Evolutionary conservation across 306 rosid genomes (phyloP).

Genomic region (Acacia acuminata): DNA sequence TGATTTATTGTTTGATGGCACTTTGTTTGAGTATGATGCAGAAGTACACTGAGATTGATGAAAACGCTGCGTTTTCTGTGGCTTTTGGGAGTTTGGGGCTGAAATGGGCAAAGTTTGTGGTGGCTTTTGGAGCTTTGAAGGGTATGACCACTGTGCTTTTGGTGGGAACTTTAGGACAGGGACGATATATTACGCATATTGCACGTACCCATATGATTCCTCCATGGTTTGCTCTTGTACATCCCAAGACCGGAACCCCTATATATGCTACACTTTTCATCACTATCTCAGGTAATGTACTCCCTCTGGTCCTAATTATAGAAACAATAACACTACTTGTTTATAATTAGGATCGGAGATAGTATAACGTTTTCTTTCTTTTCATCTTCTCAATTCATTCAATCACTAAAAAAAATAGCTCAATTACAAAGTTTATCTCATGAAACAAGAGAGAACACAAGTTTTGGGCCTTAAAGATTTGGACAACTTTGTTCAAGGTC

Average conservation of each 20-base stretch:
- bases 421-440: neutral
- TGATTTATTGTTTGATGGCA: slow-evolving; percentile 74
- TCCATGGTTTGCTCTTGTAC: slow-evolving; percentile 83
- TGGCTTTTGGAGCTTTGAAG: slow-evolving; percentile 71
- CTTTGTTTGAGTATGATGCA: slow-evolving; percentile 75
- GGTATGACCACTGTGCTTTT: slow-evolving; percentile 84
- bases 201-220: slow-evolving; percentile 84
- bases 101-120: slow-evolving; percentile 79
- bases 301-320: no score
- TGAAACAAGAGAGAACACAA: neutral
- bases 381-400: neutral
- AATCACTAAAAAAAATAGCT: neutral
- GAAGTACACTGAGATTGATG: slow-evolving; percentile 61
- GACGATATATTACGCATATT: slow-evolving; percentile 68
- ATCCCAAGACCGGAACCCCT: slow-evolving; percentile 79
- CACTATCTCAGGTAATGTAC: slow-evolving; percentile 42
- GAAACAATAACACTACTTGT: no score
- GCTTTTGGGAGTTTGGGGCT: slow-evolving; percentile 73
- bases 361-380: no score
- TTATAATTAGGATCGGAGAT: no score
- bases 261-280: slow-evolving; percentile 71
- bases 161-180: slow-evolving; percentile 58
- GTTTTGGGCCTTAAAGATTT: neutral
- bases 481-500: neutral
- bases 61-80: slow-evolving; percentile 61